phyloP scores from a whole-genome alignment of 2,329 filamentous ascomycete genomes.

The Aspergillus amoenus region DNA sequence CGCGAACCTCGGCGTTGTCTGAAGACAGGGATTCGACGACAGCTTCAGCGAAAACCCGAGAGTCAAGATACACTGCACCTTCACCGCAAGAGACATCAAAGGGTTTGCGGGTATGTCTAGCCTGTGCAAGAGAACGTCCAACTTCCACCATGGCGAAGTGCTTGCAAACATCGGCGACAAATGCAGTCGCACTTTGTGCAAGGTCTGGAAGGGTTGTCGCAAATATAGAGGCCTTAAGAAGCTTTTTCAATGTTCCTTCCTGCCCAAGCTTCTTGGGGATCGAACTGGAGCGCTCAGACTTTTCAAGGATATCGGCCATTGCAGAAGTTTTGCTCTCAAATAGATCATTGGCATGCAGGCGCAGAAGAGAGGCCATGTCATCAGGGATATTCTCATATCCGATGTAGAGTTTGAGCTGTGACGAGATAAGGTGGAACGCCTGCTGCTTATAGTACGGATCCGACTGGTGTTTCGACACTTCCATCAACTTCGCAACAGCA shows the following conservation, averaged over 20 bases:
- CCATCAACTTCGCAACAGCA: constrained; percentile 83
- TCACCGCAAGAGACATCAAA: constrained; percentile 88
- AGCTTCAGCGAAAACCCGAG: constrained; percentile 81
- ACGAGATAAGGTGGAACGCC: constrained; percentile 80
- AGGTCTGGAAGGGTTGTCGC: constrained; percentile 80
- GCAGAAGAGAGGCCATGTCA: constrained; percentile 78
- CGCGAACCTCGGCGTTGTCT: constrained; percentile 75
- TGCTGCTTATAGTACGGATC: constrained; percentile 92
- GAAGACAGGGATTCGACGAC: constrained; percentile 88
- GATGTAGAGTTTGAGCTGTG: constrained; percentile 87
- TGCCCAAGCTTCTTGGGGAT: constrained; percentile 84
- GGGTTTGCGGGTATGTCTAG: constrained; percentile 71
- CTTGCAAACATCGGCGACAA: constrained; percentile 77
- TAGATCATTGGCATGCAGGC: constrained; percentile 86
- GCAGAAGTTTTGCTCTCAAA: constrained; percentile 70
- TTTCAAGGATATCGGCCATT: constrained; percentile 66
- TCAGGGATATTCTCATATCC: constrained; percentile 86
- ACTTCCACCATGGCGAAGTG: constrained; percentile 92
- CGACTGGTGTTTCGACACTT: constrained; percentile 58
- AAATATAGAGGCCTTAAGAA: constrained; percentile 86
- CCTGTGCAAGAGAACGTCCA: constrained; percentile 75
- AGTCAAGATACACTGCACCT: constrained; percentile 82
- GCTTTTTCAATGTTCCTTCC: constrained; percentile 76
- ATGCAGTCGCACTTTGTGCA: constrained; percentile 69
- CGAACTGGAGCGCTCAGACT: constrained; percentile 76